phyloP scores from a whole-genome alignment of 2,329 filamentous ascomycete species.

The Chaetoscypha palmicola region DNA sequence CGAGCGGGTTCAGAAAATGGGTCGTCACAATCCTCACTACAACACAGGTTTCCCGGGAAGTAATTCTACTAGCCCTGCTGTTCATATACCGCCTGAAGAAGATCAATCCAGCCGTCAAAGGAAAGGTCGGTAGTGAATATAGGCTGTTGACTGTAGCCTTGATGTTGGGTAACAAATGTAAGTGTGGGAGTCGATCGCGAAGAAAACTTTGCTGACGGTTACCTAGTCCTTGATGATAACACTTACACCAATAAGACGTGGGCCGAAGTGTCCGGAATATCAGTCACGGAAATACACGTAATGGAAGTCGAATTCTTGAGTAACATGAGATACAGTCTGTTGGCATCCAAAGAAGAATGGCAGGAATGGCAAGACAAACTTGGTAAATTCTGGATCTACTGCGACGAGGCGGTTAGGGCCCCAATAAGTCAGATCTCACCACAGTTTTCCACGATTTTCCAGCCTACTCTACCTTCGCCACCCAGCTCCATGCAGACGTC shows the following conservation, averaged over 20 bases:
- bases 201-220: constrained; percentile 20
- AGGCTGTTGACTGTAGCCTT: constrained; percentile 85
- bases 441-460: constrained; percentile 31
- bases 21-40: constrained; percentile 84
- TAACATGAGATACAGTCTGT: constrained; percentile 93
- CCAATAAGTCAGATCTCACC: constrained; percentile 22
- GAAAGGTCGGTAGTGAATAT: constrained; percentile 89
- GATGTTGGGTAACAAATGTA: constrained; percentile 97
- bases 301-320: constrained; percentile 99
- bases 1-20: constrained; percentile 84
- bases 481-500: constrained; percentile 44
- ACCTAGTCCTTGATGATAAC: constrained; percentile 83
- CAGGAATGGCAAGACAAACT: constrained; percentile 78
- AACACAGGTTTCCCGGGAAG: constrained; percentile 93
- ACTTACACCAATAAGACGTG: constrained; percentile 99
- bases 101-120: constrained; percentile 81
- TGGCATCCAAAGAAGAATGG: constrained; percentile 84
- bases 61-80: constrained; percentile 79
- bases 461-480: constrained; percentile 43
- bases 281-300: constrained; percentile 90
- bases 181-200: constrained; percentile 27
- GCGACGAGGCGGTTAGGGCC: constrained; percentile 25
- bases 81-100: constrained; percentile 93
- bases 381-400: constrained; percentile 71
- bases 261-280: constrained; percentile 94